Percentiles rank a stretch among this genome's conserved stretches.
phyloP scores from a whole-genome alignment of 495 filamentous ascomycete genomes.

The Sporormia fimetaria region DNA sequence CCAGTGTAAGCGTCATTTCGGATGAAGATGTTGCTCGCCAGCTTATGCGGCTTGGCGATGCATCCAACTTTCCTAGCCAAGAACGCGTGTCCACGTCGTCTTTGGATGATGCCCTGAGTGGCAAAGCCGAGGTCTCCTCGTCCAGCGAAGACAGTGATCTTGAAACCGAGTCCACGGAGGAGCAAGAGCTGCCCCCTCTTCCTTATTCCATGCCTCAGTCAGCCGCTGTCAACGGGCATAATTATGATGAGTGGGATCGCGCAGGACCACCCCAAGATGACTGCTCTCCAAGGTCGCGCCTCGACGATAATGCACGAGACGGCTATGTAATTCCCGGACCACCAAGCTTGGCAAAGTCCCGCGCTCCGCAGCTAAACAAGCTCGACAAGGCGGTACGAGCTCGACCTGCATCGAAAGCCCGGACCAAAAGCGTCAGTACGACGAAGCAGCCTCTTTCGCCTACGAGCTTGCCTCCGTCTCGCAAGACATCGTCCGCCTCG shows the following conservation, averaged over 20 bases:
- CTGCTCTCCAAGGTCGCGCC: too few relatives aligned
- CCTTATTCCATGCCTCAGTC: slow-evolving; percentile 30
- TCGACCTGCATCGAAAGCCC: slow-evolving; percentile 28
- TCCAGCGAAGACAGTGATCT: slow-evolving; percentile 74
- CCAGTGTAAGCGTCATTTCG: slow-evolving; percentile 72
- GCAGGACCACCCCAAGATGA: too few relatives aligned
- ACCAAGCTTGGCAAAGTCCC: slow-evolving; percentile 10
- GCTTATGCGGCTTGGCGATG: slow-evolving; percentile 87
- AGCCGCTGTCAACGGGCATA: slow-evolving; percentile 35
- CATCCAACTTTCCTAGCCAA: slow-evolving; percentile 68
- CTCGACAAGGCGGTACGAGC: slow-evolving; percentile 25
- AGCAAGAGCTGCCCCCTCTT: slow-evolving; percentile 50
- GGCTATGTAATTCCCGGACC: too few relatives aligned
- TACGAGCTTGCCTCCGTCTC: slow-evolving; percentile 50
- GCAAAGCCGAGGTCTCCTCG: slow-evolving; percentile 72
- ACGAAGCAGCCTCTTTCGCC: slow-evolving; percentile 56
- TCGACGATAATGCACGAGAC: too few relatives aligned
- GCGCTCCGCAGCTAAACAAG: slow-evolving; percentile 18
- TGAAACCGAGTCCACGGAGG: slow-evolving; percentile 45
- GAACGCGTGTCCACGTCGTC: slow-evolving; percentile 89
- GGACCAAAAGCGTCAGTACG: slow-evolving; percentile 14
- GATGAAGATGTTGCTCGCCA: slow-evolving; percentile 97
- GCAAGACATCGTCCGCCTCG: slow-evolving; percentile 68
- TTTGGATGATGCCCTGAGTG: slow-evolving; percentile 81
- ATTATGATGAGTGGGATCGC: slow-evolving; percentile 52